phyloP scores from a whole-genome alignment of 2,329 filamentous ascomycete genomes.

The Fusarium marasasianum region DNA sequence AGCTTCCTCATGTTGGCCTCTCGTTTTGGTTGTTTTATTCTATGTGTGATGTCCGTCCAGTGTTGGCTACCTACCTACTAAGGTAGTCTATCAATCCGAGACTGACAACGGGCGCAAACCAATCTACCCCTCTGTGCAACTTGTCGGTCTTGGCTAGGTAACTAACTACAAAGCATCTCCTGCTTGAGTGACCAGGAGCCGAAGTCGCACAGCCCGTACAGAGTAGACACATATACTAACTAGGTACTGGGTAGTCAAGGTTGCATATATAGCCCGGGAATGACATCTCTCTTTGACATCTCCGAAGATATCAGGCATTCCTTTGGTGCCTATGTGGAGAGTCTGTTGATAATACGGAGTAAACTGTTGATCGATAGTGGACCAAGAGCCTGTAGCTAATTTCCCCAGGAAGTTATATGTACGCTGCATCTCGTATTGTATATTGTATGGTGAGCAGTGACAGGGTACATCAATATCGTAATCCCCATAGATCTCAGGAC shows the following conservation, averaged over 20 bases:
- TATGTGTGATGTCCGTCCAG: not conserved
- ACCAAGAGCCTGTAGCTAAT: not conserved
- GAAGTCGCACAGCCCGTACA: constrained; percentile 5
- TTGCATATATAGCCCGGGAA: not conserved
- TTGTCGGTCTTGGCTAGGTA: constrained; percentile 12
- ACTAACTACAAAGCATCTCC: constrained; percentile 6
- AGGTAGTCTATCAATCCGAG: constrained; percentile 8
- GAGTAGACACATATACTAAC: not conserved
- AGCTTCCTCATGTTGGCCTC: not conserved
- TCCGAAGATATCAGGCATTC: constrained; percentile 22
- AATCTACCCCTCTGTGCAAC: constrained; percentile 23
- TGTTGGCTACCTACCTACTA: not conserved
- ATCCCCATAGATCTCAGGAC: constrained; percentile 16
- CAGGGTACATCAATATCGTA: constrained; percentile 18
- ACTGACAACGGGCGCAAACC: constrained; percentile 25
- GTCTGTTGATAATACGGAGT: not conserved
- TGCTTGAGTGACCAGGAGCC: constrained; percentile 24
- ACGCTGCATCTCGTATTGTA: not conserved
- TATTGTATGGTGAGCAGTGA: constrained; percentile 27
- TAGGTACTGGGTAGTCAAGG: not conserved
- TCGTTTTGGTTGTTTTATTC: constrained; percentile 21
- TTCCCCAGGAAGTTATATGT: constrained; percentile 15
- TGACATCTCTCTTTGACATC: constrained; percentile 7
- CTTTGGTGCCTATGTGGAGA: not conserved
- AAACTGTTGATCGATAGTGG: constrained; percentile 23